phyloP scores from a whole-genome alignment of 805 yeast species.

The Torulaspora franciscae region DNA sequence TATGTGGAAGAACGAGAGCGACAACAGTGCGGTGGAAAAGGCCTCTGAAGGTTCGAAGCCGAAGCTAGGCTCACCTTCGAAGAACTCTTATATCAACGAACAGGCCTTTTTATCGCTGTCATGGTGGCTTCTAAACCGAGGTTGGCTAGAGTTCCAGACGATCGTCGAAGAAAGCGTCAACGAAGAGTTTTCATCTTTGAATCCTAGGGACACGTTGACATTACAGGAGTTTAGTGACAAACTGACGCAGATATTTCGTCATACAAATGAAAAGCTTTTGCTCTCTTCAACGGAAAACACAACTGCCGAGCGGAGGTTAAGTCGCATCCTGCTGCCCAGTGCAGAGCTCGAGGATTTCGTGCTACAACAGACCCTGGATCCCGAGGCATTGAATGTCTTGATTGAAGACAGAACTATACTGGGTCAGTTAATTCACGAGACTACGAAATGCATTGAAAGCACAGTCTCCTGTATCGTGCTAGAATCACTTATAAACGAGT shows the following conservation, averaged over 20 bases:
- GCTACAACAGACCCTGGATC: slow-evolving; percentile 48
- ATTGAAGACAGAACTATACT: slow-evolving; percentile 32
- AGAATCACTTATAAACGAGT: slow-evolving; percentile 30
- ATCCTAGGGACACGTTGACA: slow-evolving; percentile 68
- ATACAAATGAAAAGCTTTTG: slow-evolving; percentile 32
- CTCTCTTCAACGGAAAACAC: slow-evolving; percentile 15
- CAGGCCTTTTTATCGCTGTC: slow-evolving; percentile 81
- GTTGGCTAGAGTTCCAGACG: slow-evolving; percentile 59
- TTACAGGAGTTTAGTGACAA: slow-evolving; percentile 53
- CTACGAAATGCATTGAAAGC: slow-evolving; percentile 39
- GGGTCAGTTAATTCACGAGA: slow-evolving; percentile 41
- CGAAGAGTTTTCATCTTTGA: slow-evolving; percentile 54
- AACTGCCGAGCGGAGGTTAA: slow-evolving; percentile 22
- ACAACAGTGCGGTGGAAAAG: background rate
- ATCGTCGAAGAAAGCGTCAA: slow-evolving; percentile 54
- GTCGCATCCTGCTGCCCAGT: slow-evolving; percentile 46
- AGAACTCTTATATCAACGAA: slow-evolving; percentile 48
- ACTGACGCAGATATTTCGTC: slow-evolving; percentile 36
- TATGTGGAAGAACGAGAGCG: slow-evolving; percentile 6
- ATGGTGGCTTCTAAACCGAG: slow-evolving; percentile 91
- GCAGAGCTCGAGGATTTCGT: slow-evolving; percentile 47
- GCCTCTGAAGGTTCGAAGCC: slow-evolving; percentile 31
- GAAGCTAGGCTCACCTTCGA: slow-evolving; percentile 2
- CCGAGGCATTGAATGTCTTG: slow-evolving; percentile 36
- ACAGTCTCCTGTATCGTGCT: slow-evolving; percentile 27